Base-by-base conservation (phyloP, 2,329 filamentous ascomycete species). In the Aspergillus fijiensis region DNA sequence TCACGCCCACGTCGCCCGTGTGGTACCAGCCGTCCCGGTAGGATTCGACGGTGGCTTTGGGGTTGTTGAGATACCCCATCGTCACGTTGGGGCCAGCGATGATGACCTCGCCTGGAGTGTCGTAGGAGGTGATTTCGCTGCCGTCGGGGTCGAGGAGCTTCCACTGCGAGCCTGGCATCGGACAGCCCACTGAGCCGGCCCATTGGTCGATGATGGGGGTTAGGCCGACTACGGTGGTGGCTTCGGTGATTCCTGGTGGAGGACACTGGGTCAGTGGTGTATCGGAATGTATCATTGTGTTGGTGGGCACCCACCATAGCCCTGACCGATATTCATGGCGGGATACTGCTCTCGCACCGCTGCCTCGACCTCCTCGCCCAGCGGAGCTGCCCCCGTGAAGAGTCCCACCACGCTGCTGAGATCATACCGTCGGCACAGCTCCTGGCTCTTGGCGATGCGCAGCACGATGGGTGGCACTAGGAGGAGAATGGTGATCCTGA, bases 1-100 rank as follows among this genome's bases (percentile, higher is more conserved):
- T 81, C 6, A 75, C 70, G 2, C 85, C 87, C 79, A 92, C 2
- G 87, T 96, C 79, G 0, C 91, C 87, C 0, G 87, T 89, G 60
- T 86, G 83, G 52, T 86, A 68, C 69, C 79, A 86, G 1, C 82
- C 82, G 1, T 82, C 79, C 0, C 79, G 66, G 2, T 89, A 86
- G 0, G 89, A 87, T 50, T 91, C 87, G 2, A 79, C 80, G 2
- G 91, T 92, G 2, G 88, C 85, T 63, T 89, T 84, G 0, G 86
- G 84, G 59, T 90, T 89, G 69, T 92, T 91, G 67, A 89, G 82
- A 71, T 94, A 96, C 1, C 90, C 92, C 66, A 85, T 81, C 2
- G 69, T 66, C 6, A 72, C 45, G 62, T 95, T 95, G 0, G 91
- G 91, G 0, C 92, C 92, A 59, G 87, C 87, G 56, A 95, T 81